phyloP scores from a whole-genome alignment of 169 alveolate species.

The Cryptosporidium ryanae region DNA sequence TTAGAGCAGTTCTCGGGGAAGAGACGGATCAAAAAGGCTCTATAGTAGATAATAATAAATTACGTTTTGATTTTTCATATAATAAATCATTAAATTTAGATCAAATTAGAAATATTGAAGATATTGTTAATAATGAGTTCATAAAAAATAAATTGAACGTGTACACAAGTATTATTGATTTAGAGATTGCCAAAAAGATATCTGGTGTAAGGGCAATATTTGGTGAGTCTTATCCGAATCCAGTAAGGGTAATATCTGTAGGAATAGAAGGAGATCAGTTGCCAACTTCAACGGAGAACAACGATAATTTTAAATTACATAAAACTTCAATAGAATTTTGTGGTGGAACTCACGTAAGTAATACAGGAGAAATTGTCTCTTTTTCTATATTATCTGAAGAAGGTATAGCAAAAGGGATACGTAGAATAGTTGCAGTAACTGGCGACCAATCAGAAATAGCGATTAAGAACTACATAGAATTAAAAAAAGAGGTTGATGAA shows the following conservation, averaged over 20 bases:
- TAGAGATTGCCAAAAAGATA: conserved; percentile 81
- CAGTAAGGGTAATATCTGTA: conserved; percentile 91
- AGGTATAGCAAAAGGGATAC: conserved; percentile 90
- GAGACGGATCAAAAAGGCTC: conserved; percentile 88
- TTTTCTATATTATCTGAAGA: conserved; percentile 84
- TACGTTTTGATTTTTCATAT: conserved; percentile 88
- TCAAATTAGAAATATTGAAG: conserved; percentile 78
- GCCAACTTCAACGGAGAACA: background rate
- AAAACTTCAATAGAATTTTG: conserved; percentile 88
- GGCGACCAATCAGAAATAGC: conserved; percentile 84
- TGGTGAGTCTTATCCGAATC: conserved; percentile 92
- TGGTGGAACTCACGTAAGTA: conserved; percentile 92
- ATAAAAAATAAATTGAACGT: conserved; percentile 80
- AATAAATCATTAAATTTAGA: conserved; percentile 81
- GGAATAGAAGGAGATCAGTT: conserved; percentile 81
- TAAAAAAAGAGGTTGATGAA: conserved; percentile 76
- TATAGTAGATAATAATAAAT: conserved; percentile 85
- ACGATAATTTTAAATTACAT: conserved; percentile 65
- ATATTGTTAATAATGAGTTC: conserved; percentile 76
- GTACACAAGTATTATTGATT: conserved; percentile 78
- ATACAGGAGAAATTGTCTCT: conserved; percentile 80
- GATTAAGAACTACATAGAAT: conserved; percentile 77
- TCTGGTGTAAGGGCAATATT: conserved; percentile 82
- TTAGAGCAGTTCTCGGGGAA: conserved; percentile 82
- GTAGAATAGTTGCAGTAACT: conserved; percentile 88